Evolutionary conservation across 495 filamentous ascomycete genomes (phyloP), one percentile per base, ranked within the genome.

Genomic region (Copromyces sp.): DNA sequence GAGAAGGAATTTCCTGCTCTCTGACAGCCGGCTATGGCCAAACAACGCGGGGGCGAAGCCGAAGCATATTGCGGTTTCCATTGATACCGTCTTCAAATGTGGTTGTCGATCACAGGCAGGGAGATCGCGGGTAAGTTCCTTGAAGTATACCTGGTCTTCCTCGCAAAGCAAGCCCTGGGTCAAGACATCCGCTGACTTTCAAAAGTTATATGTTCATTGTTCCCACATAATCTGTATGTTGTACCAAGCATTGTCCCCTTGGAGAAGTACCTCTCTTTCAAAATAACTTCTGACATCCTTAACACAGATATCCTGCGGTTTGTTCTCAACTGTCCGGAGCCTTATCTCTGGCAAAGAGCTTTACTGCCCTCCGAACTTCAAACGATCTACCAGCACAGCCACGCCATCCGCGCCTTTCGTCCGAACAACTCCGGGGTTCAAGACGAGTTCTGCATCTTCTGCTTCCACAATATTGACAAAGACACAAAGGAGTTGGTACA

Each of bases 11-110:
- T 47, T 24, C 17, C 2, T 3, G n/a, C 20, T 47, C 6, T 47
- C 0, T 7, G 44, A 47, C 8, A 0, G n/a, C 3, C n/a, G 2
- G 0, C 3, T 9, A 6, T 45, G 7, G 14, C 4, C 2, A 16
- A 2, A 0, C 2, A 4, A 42, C 12, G 1, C 0, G 0, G 4
- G 14, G 40, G 12, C 5, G 0, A 41, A 4, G 40, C 40, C 0
- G 5, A n/a, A 45, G 17, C 7, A 6, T 20, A 4, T 11, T 24
- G 20, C 45, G 0, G 45, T 47, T 24, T 47, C 45, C 8, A 47
- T 47, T 47, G 45, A 1, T 24, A 24, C n/a, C 3, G 9, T 47
- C 2, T 3, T 24, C 45, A 20, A 47, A 24, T 47, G n/a, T 24
- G 8, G 9, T 24, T 47, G 45, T 24, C 9, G 0, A 3, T 42